Conservation (phyloP, 1,139 yeast species). For the Nakaseomyces kungkrabaensis region DNA sequence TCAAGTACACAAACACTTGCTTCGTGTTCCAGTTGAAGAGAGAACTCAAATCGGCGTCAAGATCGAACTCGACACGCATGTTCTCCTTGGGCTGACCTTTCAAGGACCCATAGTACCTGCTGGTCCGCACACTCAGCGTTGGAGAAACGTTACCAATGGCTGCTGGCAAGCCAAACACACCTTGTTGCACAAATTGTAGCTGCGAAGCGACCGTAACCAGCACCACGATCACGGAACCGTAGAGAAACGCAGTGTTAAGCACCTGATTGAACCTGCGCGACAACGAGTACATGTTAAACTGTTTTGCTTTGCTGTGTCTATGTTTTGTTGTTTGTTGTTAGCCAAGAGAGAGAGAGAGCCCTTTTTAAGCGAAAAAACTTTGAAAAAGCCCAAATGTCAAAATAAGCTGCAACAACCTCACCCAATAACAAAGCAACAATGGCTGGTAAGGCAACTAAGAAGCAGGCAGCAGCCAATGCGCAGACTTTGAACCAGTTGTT, state of each 20-base stretch:
- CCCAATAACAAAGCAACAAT: slow-evolving; percentile 1
- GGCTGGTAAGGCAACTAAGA: slow-evolving; percentile 17
- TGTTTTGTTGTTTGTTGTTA: not conserved
- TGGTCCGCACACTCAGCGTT: slow-evolving; percentile 41
- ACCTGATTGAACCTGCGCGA: slow-evolving; percentile 43
- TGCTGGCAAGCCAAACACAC: slow-evolving; percentile 40
- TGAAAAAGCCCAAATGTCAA: too few species aligned
- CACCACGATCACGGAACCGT: slow-evolving; percentile 38
- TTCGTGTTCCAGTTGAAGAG: slow-evolving; percentile 96
- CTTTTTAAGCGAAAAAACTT: too few species aligned
- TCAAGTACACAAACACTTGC: slow-evolving; percentile 80
- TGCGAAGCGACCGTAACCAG: slow-evolving; percentile 41
- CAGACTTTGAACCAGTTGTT: slow-evolving; percentile 8
- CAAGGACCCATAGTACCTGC: slow-evolving; percentile 65
- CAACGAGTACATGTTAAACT: slow-evolving; percentile 32
- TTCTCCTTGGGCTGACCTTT: slow-evolving; percentile 73
- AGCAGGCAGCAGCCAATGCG: slow-evolving; percentile 11
- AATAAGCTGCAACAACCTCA: too few species aligned
- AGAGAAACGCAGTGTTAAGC: slow-evolving; percentile 48
- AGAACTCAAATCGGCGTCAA: slow-evolving; percentile 58
- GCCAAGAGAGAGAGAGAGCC: too few species aligned
- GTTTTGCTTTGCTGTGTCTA: not conserved
- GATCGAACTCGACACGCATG: slow-evolving; percentile 59
- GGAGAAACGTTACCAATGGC: slow-evolving; percentile 34
- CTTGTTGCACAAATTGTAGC: slow-evolving; percentile 38